Percentiles rank a stretch among this genome's conserved stretches.
These are phyloP conservation scores for Cucurbita pepo DNA, from an alignment of 306 rosid species.

Conservation along the genomic window DNA sequence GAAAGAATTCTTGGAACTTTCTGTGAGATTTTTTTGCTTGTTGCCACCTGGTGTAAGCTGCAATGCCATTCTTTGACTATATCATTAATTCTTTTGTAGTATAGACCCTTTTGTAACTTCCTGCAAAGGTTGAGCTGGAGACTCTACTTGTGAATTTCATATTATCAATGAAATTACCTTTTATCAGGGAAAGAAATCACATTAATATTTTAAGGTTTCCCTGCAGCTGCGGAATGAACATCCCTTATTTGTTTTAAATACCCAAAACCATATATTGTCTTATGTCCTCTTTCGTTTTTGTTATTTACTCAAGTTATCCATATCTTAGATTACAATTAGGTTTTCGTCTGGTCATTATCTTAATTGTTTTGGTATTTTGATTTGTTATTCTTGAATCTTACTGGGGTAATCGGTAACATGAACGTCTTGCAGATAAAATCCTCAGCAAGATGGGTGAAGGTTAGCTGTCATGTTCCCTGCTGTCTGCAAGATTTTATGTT, in stretches of 20 bases:
- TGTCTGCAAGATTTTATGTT: slow-evolving; percentile 62
- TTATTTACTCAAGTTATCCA: not conserved
- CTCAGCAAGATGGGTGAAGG: slow-evolving; percentile 98
- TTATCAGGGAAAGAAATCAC: not conserved
- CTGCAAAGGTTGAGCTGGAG: not conserved
- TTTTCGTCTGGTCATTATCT: not conserved
- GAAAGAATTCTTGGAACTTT: not conserved
- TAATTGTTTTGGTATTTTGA: not conserved
- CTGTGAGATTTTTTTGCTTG: not conserved
- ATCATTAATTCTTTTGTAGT: not conserved
- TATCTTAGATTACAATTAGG: not conserved
- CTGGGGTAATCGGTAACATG: not conserved
- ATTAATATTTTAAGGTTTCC: no score
- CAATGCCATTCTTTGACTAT: not conserved
- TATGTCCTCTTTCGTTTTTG: not conserved
- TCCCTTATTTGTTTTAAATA: not conserved
- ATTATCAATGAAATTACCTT: not conserved
- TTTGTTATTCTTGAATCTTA: not conserved
- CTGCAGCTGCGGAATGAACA: not conserved
- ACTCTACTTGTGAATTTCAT: not conserved
- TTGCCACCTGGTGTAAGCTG: not conserved
- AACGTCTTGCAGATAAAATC: slow-evolving; percentile 58
- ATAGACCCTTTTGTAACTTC: not conserved
- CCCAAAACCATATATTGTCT: not conserved
- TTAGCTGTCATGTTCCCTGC: slow-evolving; percentile 84